Evolutionary conservation across 2,329 filamentous ascomycete species (phyloP).

Genomic region (Hymenoscyphus linearis): DNA sequence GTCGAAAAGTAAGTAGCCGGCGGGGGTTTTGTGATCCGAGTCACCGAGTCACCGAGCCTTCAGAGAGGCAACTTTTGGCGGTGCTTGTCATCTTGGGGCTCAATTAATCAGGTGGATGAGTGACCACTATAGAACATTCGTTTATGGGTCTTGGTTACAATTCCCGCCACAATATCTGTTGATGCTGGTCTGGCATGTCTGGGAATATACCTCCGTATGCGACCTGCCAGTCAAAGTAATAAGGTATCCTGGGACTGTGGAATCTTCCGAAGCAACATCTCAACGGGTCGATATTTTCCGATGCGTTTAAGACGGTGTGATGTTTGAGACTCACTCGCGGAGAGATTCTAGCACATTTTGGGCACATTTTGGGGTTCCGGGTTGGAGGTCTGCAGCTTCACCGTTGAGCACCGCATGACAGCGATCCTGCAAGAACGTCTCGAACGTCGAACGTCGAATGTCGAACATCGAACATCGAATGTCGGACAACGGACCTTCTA

Average conservation of each 20-base stretch:
- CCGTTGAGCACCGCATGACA: background rate
- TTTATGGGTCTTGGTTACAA: background rate
- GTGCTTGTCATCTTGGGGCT: background rate
- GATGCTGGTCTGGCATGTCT: background rate
- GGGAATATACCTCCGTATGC: background rate
- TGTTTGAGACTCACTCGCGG: background rate
- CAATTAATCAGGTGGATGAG: background rate
- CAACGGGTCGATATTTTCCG: background rate
- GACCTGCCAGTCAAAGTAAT: background rate
- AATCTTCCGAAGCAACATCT: background rate
- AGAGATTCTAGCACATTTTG: background rate
- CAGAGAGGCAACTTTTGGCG: background rate
- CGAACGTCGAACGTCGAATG: too few relatives aligned
- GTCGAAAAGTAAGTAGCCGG: background rate
- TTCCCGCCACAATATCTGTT: background rate
- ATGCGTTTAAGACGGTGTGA: background rate
- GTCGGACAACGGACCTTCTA: background rate
- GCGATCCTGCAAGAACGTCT: background rate
- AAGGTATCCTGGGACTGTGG: background rate
- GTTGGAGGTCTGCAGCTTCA: background rate
- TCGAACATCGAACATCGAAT: too few relatives aligned
- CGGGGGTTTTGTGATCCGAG: background rate
- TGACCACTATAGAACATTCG: background rate
- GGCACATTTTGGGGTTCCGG: background rate
- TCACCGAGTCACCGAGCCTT: background rate